These are phyloP conservation scores for Bonnemaisonia californica DNA, from an alignment of 31 red algal species.

Conservation along the genomic window DNA sequence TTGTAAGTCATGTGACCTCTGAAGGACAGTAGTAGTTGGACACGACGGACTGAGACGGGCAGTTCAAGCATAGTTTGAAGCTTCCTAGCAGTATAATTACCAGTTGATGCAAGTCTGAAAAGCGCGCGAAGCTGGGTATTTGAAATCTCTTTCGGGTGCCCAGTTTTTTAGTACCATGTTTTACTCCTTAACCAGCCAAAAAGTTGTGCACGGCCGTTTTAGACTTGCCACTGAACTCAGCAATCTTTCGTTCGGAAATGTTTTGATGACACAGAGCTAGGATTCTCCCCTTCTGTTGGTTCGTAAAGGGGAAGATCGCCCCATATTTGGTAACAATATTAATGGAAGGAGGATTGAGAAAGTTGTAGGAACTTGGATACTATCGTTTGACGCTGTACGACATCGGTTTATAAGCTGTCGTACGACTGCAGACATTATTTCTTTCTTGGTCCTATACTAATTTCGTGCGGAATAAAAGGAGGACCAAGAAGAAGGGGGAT, in stretches of 20 bases:
- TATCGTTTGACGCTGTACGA: not conserved
- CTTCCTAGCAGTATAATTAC: not conserved
- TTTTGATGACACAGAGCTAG: not conserved
- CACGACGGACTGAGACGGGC: not conserved
- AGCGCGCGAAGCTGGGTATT: not conserved
- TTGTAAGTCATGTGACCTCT: conserved; percentile 5
- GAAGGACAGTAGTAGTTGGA: not conserved
- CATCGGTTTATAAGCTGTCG: not conserved
- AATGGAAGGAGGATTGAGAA: not conserved
- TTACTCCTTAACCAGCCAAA: too few relatives aligned
- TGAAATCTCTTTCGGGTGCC: not conserved
- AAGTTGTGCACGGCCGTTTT: too few relatives aligned
- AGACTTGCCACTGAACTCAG: too few relatives aligned
- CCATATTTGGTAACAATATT: not conserved
- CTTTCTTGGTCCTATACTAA: conserved; percentile 1
- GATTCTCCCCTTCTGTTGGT: not conserved
- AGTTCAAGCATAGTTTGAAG: not conserved
- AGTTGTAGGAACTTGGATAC: not conserved
- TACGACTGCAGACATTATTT: not conserved
- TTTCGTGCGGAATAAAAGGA: conserved; percentile 3
- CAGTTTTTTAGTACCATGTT: not conserved
- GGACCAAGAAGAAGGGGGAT: too few relatives aligned
- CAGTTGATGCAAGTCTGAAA: conserved; percentile 1
- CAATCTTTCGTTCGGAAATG: not conserved
- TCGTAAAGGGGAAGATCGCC: conserved; percentile 5